Evolutionary conservation across 208 protist species (phyloP).

Genomic region (Vickermania spadyakhi): DNA sequence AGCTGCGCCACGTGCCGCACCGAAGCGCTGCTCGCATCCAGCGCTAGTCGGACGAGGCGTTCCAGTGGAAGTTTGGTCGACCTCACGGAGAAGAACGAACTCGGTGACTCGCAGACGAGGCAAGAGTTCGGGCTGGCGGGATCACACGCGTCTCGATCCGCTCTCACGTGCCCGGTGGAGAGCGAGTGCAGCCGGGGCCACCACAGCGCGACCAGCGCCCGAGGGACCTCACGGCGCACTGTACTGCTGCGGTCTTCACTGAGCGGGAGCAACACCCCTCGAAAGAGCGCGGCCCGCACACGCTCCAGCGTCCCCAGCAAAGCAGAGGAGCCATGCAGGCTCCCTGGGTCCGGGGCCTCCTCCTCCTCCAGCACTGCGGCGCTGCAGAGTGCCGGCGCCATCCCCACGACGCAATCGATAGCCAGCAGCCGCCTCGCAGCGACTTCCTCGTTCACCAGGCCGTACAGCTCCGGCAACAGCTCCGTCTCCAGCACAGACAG

Average conservation of each 20-base stretch:
- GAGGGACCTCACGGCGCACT: constrained; percentile 45
- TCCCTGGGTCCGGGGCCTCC: neutral
- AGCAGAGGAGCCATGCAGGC: neutral
- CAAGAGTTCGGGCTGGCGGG: neutral
- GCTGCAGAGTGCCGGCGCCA: constrained; percentile 21
- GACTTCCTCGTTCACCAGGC: constrained; percentile 33
- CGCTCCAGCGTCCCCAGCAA: neutral
- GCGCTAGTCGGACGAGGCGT: constrained; percentile 34
- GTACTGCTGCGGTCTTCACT: constrained; percentile 46
- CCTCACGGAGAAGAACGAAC: constrained; percentile 14
- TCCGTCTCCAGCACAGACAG: constrained; percentile 34
- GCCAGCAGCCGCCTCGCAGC: constrained; percentile 45
- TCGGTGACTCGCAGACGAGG: too few relatives aligned
- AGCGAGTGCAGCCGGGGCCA: neutral
- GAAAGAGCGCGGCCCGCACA: constrained; percentile 33
- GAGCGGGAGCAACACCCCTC: constrained; percentile 48
- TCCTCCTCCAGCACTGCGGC: constrained; percentile 2
- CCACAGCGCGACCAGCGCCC: constrained; percentile 42
- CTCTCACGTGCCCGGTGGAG: neutral
- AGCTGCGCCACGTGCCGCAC: constrained; percentile 47
- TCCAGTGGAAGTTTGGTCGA: constrained; percentile 15
- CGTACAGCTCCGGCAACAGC: constrained; percentile 56
- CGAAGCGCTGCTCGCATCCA: constrained; percentile 32
- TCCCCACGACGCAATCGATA: constrained; percentile 32
- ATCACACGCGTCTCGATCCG: neutral